Conservation (phyloP, 257 asterid genomes). For the Penstemon davidsonii region DNA sequence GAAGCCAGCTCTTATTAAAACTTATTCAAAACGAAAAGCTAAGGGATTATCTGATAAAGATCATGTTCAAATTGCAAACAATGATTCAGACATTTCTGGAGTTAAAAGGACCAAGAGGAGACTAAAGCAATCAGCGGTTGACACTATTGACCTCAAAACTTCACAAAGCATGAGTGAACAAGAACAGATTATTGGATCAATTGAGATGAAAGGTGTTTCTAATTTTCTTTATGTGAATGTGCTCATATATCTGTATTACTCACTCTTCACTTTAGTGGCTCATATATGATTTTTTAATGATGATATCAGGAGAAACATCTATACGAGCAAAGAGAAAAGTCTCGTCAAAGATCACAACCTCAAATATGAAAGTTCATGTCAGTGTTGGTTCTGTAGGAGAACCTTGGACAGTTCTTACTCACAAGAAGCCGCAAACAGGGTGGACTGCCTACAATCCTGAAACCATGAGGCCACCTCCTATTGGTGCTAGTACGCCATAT, state of each 20-base stretch:
- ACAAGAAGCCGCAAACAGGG: slow-evolving; percentile 81
- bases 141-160: slow-evolving; percentile 26
- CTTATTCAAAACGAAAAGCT: slow-evolving; percentile 39
- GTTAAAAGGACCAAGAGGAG: slow-evolving; percentile 42
- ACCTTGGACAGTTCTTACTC: slow-evolving; percentile 93
- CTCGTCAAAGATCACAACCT: slow-evolving; percentile 36
- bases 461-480: slow-evolving; percentile 85
- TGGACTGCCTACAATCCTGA: slow-evolving; percentile 88
- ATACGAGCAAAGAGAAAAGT: slow-evolving; percentile 44
- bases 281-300: slow-evolving; percentile 6
- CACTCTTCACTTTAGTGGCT: slow-evolving; percentile 5
- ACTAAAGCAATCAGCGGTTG: slow-evolving; percentile 33
- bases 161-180: slow-evolving; percentile 29
- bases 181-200: slow-evolving; percentile 43
- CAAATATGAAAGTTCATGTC: slow-evolving; percentile 34
- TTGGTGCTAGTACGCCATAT: slow-evolving; percentile 47
- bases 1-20: slow-evolving; percentile 26
- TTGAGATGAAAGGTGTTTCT: slow-evolving; percentile 52
- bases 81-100: slow-evolving; percentile 35
- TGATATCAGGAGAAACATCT: slow-evolving; percentile 45
- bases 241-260: neutral
- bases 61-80: slow-evolving; percentile 7
- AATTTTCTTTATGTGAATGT: slow-evolving; percentile 15
- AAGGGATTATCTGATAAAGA: slow-evolving; percentile 35
- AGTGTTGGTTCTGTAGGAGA: slow-evolving; percentile 42